A percentile compares a stretch with the other conserved stretches of the same genome.
phyloP scores from a whole-genome alignment of 23 red algal species.

The Cyanidioschyzon merolae region DNA sequence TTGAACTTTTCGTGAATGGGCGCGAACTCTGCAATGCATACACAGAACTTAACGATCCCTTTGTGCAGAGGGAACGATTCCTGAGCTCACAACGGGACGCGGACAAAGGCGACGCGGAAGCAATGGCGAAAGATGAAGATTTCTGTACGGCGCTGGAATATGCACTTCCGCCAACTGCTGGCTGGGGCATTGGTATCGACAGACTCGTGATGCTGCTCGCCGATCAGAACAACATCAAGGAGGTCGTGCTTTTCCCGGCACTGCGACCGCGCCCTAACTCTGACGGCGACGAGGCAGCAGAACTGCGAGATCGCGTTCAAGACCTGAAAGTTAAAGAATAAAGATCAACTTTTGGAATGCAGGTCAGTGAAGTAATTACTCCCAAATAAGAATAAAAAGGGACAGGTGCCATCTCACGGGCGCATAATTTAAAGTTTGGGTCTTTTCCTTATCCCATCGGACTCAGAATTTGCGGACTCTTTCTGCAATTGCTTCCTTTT shows the following conservation, averaged over 20 bases:
- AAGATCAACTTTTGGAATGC: no score
- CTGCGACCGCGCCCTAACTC: constrained; percentile 46
- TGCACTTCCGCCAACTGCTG: constrained; percentile 81
- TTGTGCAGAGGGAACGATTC: constrained; percentile 82
- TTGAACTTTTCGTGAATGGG: constrained; percentile 91
- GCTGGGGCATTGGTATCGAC: constrained; percentile 95
- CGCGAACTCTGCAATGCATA: constrained; percentile 90
- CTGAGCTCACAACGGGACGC: constrained; percentile 47
- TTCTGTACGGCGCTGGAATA: constrained; percentile 91
- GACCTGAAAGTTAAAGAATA: no score
- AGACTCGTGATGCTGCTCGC: constrained; percentile 86
- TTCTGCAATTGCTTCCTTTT: no score
- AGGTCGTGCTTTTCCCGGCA: constrained; percentile 92
- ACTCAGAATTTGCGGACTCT: no score
- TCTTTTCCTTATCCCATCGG: no score
- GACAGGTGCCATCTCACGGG: no score
- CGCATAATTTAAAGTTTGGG: no score
- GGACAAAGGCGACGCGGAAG: constrained; percentile 78
- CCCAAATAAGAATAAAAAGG: no score
- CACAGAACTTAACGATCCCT: constrained; percentile 92
- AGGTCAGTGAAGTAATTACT: no score
- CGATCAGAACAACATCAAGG: constrained; percentile 83
- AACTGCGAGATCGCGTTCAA: not conserved
- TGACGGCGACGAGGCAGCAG: not conserved
- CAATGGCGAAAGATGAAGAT: constrained; percentile 92